Evolutionary conservation across 495 filamentous ascomycete genomes (phyloP).

Genomic region (Aspergillus bertholletiae): DNA sequence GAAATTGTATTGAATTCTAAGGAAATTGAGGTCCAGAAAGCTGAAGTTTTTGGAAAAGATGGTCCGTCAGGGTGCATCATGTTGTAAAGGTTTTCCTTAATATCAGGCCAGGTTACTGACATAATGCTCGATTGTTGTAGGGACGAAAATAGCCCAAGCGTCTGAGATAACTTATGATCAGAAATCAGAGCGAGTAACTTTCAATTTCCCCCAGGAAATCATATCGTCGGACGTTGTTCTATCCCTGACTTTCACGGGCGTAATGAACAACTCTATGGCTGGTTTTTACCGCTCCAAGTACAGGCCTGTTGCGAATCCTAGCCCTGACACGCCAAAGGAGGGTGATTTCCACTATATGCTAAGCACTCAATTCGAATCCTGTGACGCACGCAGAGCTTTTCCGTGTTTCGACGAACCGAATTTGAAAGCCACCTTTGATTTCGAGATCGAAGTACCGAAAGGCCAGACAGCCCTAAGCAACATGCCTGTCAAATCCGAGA

Average conservation of each 20-base stretch:
- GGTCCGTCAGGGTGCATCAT: constrained; percentile 17
- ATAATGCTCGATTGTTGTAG: constrained; percentile 13
- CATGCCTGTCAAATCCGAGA: constrained; percentile 76
- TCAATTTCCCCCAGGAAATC: constrained; percentile 68
- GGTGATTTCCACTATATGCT: constrained; percentile 86
- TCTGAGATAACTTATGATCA: constrained; percentile 72
- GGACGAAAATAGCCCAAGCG: constrained; percentile 48
- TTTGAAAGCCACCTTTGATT: constrained; percentile 91
- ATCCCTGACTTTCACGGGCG: constrained; percentile 74
- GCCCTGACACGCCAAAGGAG: constrained; percentile 71
- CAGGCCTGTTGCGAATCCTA: constrained; percentile 67
- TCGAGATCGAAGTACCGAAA: constrained; percentile 84
- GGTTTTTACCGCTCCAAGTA: constrained; percentile 97
- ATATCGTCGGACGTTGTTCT: constrained; percentile 58
- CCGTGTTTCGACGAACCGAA: constrained; percentile 99
- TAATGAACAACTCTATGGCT: constrained; percentile 90
- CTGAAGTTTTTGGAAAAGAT: constrained; percentile 30
- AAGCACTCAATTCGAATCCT: constrained; percentile 95
- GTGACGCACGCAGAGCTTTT: constrained; percentile 89
- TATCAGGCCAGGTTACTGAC: constrained; percentile 9
- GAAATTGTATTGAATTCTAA: constrained; percentile 71
- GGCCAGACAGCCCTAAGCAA: constrained; percentile 87
- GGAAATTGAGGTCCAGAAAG: constrained; percentile 39
- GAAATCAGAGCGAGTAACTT: constrained; percentile 70
- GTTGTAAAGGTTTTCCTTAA: neutral